Base-by-base conservation (phyloP, 2,329 filamentous ascomycete species). In the Hyphodiscus sp. region DNA sequence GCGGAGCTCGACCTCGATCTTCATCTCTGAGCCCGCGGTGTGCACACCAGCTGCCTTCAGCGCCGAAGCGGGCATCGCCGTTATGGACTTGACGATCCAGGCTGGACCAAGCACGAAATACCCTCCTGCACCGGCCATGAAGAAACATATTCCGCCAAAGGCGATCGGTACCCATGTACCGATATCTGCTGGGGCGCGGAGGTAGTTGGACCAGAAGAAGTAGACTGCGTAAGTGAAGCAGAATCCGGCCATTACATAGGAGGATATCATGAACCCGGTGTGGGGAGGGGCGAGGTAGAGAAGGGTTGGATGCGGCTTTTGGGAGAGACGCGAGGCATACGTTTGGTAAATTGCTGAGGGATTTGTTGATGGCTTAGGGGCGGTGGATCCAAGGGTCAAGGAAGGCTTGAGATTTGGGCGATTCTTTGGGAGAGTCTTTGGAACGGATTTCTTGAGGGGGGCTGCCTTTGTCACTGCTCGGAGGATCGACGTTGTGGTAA, bases 211-310 rank as follows among this genome's bases (percentile, higher is more conserved):
- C 63, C 74, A 76, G 59, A 76, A 76, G 65, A 80, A 78, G 61
- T 75, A 72, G 46, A 72, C 69, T 1, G 76, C 74, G 62, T 77
- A 81, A 41, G 67, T 60, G 53, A 81, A 73, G 67, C 77, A 81
- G 63, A 79, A 78, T 20, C 74, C 56, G 1, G 78, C 78, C 23
- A 80, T 76, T 15, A 71, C 67, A 68, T 84, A 83, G 64, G 80
- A 81, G 45, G 80, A 78, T 60, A 80, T 65, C 57, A 85, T 76
- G 67, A 83, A 86, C 69, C 76, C 75, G 53, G 78, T 78, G 63
- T 87, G 83, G 1, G 82, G 82, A 15, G 82, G 81, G 1, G 79
- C 78, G 62, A 84, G 75, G 72, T 87, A 89, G 44, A 89, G 73
- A 2, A 79, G 69, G 8, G 85, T 82, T 5, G 79, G 75, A 1